These are phyloP conservation scores for Euptelea pleiosperma DNA, from an alignment of 164 flowering plant species.

Conservation along the genomic window DNA sequence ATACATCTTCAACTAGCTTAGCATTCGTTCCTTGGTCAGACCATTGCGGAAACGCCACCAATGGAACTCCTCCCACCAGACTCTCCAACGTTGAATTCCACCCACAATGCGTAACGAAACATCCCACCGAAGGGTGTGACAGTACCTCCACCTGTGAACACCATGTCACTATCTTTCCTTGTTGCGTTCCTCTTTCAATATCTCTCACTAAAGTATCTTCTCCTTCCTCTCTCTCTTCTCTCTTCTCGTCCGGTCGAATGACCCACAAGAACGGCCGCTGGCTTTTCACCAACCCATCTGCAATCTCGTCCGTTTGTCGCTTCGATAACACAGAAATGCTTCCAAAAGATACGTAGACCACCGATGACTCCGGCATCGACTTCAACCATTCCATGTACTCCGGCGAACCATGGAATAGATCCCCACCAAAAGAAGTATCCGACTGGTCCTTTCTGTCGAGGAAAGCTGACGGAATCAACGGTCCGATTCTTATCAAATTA, in stretches of 20 bases:
- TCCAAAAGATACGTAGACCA: too few species aligned
- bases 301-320: slow-evolving; percentile 24
- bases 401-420: too few species aligned
- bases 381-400: too few species aligned
- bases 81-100: too few species aligned
- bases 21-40: too few species aligned
- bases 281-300: slow-evolving; percentile 12
- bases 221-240: neutral
- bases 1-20: slow-evolving; percentile 12
- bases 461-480: too few species aligned
- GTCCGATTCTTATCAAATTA: slow-evolving; percentile 15
- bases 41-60: slow-evolving; percentile 10
- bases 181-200: too few species aligned
- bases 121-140: slow-evolving; percentile 31
- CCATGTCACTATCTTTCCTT: slow-evolving; percentile 42
- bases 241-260: neutral
- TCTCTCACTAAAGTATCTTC: too few species aligned
- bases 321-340: neutral
- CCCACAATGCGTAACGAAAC: slow-evolving; percentile 46
- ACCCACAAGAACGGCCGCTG: slow-evolving; percentile 31
- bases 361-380: too few species aligned
- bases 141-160: slow-evolving; percentile 38
- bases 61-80: slow-evolving; percentile 9
- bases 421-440: too few species aligned
- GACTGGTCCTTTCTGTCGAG: slow-evolving; percentile 7